A percentile compares a stretch with the other conserved stretches of the same genome.
Evolutionary conservation across 1,284 basidiomycete species (phyloP).

Genomic region (Volvariella surrecta): DNA sequence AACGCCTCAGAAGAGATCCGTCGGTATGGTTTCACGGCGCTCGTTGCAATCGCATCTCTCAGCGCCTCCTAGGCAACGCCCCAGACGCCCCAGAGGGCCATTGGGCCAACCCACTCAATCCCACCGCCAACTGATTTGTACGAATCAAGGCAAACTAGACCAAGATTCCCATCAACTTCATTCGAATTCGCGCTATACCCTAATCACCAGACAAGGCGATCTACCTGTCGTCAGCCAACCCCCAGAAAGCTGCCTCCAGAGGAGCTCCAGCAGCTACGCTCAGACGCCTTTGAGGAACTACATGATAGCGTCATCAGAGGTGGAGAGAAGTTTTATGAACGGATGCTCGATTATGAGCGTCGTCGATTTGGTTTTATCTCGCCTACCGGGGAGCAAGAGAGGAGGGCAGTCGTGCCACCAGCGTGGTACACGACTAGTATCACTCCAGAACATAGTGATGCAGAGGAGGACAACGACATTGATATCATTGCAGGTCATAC

Average conservation of each 20-base stretch:
- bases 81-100: too few relatives aligned
- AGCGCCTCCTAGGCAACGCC: too few relatives aligned
- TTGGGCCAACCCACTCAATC: too few relatives aligned
- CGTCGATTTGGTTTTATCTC: too few relatives aligned
- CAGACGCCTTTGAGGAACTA: slow-evolving; percentile 57
- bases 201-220: slow-evolving; percentile 3
- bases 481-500: too few relatives aligned
- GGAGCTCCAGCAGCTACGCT: slow-evolving; percentile 40
- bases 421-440: too few relatives aligned
- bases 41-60: too few relatives aligned
- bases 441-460: too few relatives aligned
- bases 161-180: slow-evolving; percentile 44
- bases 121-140: too few relatives aligned
- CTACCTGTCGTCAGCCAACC: neutral
- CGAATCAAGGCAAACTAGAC: slow-evolving; percentile 15
- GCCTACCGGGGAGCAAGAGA: too few relatives aligned
- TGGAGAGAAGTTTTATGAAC: slow-evolving; percentile 57
- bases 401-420: too few relatives aligned
- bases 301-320: slow-evolving; percentile 50
- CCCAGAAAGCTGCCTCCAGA: neutral
- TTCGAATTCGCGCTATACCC: slow-evolving; percentile 51
- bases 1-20: slow-evolving; percentile 40
- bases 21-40: slow-evolving; percentile 31
- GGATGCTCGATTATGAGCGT: slow-evolving; percentile 61
- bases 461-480: too few relatives aligned